Evolutionary conservation across 2,329 filamentous ascomycete genomes (phyloP), one percentile per base, ranked within the genome.

Genomic region (Alternaria consortialis): DNA sequence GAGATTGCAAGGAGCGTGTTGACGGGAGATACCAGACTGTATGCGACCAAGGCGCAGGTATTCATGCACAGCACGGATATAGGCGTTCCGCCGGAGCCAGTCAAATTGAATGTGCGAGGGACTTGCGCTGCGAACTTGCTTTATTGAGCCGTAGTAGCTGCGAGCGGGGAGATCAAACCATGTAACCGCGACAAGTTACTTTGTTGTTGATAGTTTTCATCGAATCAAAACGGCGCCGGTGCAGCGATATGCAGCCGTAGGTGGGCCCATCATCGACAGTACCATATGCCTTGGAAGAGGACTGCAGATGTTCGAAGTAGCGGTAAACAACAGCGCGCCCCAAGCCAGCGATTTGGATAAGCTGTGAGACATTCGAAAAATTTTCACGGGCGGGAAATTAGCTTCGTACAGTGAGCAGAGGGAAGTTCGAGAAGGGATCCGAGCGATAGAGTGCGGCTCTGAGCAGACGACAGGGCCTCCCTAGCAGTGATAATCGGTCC

Each of bases 351-450:
- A 62, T 59, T 56, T 65, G 62, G 62, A 65, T 63, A 67, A 54
- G 63, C 63, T 72, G 74, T 74, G 72, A 77, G 75, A 77, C 73
- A 69, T 58, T 62, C 48, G 63, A 56, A 68, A 74, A 74, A 70
- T 76, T 77, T 75, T 70, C 64, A 64, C 68, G 51, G 65, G 60
- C 66, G 73, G 75, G 76, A 78, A 68, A 78, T 78, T 77, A 69
- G 60, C 39, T 60, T 69, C 69, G 65, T 69, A 66, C 69, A 63
- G 66, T 67, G 57, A 51, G 62, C 66, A 57, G 64, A 64, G 64
- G 63, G 64, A 62, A 66, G 65, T 63, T 58, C 64, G 53, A 59
- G 57, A 68, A 66, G 62, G 67, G 74, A 71, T 71, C 73, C 69
- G 70, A 72, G 74, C 74, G 65, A 66, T 63, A 65, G 66, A 65